phyloP scores from a whole-genome alignment of 2,329 filamentous ascomycete species.

The Thelonectria discophora region DNA sequence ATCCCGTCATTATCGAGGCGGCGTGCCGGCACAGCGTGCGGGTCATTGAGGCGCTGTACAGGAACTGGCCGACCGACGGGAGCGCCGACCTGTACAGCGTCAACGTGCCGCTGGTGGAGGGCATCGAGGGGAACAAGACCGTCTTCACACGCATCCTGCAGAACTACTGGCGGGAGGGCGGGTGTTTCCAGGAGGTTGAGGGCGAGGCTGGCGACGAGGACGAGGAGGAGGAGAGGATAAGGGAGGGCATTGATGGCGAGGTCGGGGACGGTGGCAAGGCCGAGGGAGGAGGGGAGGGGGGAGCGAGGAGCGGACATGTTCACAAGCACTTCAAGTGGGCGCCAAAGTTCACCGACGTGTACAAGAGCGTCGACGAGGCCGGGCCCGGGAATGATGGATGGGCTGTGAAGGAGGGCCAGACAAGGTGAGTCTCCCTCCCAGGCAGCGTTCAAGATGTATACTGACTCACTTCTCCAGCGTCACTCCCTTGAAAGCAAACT shows the following conservation, averaged over 20 bases:
- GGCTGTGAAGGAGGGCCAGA: conserved; percentile 87
- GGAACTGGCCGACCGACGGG: conserved; percentile 74
- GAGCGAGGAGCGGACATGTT: conserved; percentile 59
- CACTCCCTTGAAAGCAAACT: conserved; percentile 91
- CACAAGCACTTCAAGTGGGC: conserved; percentile 97
- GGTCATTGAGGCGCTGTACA: conserved; percentile 80
- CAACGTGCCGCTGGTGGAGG: conserved; percentile 86
- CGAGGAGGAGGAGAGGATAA: conserved; percentile 77
- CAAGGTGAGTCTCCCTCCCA: too few species aligned
- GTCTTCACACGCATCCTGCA: conserved; percentile 88
- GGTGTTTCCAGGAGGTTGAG: conserved; percentile 85
- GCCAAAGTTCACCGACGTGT: conserved; percentile 86
- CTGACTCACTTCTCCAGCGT: conserved; percentile 71
- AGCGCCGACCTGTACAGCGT: conserved; percentile 87
- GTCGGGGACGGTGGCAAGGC: conserved; percentile 48
- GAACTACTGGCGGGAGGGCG: conserved; percentile 87
- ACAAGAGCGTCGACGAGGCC: conserved; percentile 83
- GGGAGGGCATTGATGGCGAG: conserved; percentile 68
- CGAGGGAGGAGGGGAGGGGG: too few species aligned
- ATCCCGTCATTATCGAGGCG: conserved; percentile 80
- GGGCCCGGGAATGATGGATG: conserved; percentile 90
- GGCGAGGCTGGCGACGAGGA: conserved; percentile 70
- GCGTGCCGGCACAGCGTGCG: conserved; percentile 78
- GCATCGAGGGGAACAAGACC: conserved; percentile 75
- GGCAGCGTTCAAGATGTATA: too few species aligned